A percentile compares a stretch with the other conserved stretches of the same genome.
Conservation (phyloP, 331 rosid genomes). For the Telfairia occidentalis region DNA sequence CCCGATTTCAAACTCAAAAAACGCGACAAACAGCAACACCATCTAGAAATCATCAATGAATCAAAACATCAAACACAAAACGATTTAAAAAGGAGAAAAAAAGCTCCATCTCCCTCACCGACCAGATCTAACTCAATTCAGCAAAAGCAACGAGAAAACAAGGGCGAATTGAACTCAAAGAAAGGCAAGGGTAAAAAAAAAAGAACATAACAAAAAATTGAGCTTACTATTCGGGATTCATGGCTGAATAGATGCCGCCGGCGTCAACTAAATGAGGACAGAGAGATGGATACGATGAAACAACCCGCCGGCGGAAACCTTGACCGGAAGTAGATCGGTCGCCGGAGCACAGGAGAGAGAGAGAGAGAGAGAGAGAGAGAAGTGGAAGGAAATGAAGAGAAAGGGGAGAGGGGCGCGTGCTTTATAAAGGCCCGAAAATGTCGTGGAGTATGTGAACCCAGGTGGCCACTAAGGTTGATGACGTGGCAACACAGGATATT, state of each 20-base stretch:
- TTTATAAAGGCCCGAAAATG: slow-evolving; percentile 9
- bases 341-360: slow-evolving; percentile 25
- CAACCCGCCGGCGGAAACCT: slow-evolving; percentile 26
- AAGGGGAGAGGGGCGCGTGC: not conserved
- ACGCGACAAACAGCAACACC: not conserved
- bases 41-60: not conserved
- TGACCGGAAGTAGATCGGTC: slow-evolving; percentile 10
- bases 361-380: slow-evolving; percentile 10
- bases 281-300: not conserved
- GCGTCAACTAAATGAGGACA: slow-evolving; percentile 9
- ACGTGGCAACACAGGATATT: not conserved
- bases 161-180: not conserved
- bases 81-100: not conserved
- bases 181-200: not conserved
- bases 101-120: not conserved
- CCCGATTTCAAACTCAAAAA: not conserved
- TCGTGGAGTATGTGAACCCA: slow-evolving; percentile 5
- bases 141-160: not conserved
- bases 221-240: slow-evolving; percentile 97
- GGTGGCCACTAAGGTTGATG: not conserved
- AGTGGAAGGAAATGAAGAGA: slow-evolving; percentile 9
- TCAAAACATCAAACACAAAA: not conserved
- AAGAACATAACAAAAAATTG: not conserved
- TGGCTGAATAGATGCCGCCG: slow-evolving; percentile 23
- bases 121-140: slow-evolving; percentile 34